Evolutionary conservation across 441 rosid genomes (phyloP).

Genomic region (Geranium incanum): DNA sequence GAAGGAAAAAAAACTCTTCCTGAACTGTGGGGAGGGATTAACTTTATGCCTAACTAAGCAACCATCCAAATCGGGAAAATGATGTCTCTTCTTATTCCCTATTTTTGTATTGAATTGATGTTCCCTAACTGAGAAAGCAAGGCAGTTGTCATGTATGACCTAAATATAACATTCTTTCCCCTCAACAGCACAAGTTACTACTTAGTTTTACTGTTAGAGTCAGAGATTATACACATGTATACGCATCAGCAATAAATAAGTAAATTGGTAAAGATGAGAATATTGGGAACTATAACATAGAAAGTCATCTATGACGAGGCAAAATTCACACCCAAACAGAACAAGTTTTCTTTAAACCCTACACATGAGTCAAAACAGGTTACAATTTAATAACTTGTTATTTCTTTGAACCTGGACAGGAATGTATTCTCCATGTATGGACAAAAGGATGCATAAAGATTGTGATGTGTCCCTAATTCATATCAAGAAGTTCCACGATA

Average conservation of each 20-base stretch:
- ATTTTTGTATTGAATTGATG: not conserved
- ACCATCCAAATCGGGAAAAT: not conserved
- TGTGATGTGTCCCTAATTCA: slow-evolving; percentile 21
- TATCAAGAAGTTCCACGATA: slow-evolving; percentile 19
- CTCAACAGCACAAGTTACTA: not conserved
- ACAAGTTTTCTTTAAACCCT: not conserved
- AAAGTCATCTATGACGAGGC: slow-evolving; percentile 4
- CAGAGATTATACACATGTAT: not conserved
- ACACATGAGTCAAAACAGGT: not conserved
- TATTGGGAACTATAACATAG: not conserved
- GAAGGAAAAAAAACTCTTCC: not conserved
- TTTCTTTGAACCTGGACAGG: slow-evolving; percentile 17
- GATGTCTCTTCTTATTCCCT: not conserved
- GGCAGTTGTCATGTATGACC: not conserved
- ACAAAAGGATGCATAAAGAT: slow-evolving; percentile 9
- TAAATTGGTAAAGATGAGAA: not conserved
- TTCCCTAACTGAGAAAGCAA: not conserved
- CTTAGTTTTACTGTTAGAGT: not conserved
- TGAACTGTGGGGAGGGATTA: not conserved
- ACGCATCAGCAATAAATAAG: not conserved
- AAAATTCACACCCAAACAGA: slow-evolving; percentile 7
- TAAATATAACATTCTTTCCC: not conserved
- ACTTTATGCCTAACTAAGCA: not conserved
- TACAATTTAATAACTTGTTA: slow-evolving; percentile 17
- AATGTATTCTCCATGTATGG: slow-evolving; percentile 10